phyloP scores from a whole-genome alignment of 352 stramenopile species.

The Phytophthora macrochlamydospora region DNA sequence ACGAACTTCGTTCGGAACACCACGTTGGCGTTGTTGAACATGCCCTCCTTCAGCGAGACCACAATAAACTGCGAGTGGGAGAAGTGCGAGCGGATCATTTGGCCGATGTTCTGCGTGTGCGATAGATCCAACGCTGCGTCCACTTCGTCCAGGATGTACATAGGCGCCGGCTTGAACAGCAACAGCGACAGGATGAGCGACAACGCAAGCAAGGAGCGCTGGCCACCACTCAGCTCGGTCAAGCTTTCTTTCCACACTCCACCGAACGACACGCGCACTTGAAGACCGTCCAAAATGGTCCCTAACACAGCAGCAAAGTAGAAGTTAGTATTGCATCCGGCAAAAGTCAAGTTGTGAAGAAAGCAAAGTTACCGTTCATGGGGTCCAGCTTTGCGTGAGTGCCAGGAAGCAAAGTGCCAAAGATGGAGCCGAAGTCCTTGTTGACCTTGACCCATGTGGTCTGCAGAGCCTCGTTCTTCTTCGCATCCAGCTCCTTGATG shows the following conservation, averaged over 20 bases:
- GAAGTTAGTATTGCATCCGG: no score
- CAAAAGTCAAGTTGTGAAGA: neutral
- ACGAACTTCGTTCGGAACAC: conserved; percentile 99
- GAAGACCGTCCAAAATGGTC: conserved; percentile 93
- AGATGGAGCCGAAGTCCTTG: conserved; percentile 99
- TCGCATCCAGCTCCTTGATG: conserved; percentile 99
- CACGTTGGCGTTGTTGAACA: conserved; percentile 99
- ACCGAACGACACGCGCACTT: conserved; percentile 99
- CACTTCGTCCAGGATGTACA: conserved; percentile 99
- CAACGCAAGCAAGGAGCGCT: conserved; percentile 98
- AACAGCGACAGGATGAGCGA: conserved; percentile 98
- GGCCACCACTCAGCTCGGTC: conserved; percentile 98
- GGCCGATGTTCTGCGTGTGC: conserved; percentile 99
- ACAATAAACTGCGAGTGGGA: conserved; percentile 99
- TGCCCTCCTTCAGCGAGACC: conserved; percentile 99
- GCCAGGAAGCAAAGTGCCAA: conserved; percentile 97
- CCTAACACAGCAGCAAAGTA: conserved; percentile 28
- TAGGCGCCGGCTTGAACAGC: conserved; percentile 99
- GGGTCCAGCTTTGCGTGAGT: conserved; percentile 98
- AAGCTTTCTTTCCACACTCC: conserved; percentile 99
- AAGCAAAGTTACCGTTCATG: conserved; percentile 69
- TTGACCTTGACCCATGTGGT: conserved; percentile 99
- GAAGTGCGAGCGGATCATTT: conserved; percentile 99
- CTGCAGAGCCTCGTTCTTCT: conserved; percentile 97
- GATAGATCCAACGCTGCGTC: conserved; percentile 99